Evolutionary conservation across 352 stramenopile species (phyloP).

Genomic region (Pythium rishiriense): DNA sequence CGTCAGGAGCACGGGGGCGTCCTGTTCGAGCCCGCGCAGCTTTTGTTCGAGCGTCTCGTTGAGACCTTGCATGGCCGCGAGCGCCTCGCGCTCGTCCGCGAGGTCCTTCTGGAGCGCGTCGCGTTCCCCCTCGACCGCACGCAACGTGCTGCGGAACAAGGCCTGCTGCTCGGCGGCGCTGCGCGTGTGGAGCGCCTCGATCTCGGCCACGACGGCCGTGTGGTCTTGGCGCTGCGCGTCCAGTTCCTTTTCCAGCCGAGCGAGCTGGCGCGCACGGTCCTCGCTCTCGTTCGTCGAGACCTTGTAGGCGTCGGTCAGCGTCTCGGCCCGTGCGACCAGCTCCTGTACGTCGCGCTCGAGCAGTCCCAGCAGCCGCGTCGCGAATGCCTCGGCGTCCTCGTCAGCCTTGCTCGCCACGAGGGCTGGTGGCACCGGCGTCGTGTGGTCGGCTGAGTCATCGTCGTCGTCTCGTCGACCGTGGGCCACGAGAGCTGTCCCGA

Average conservation of each 20-base stretch:
- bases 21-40: slow-evolving; percentile 38
- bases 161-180: slow-evolving; percentile 42
- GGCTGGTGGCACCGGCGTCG: neutral
- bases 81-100: slow-evolving; percentile 23
- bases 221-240: slow-evolving; percentile 38
- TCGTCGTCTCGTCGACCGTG: neutral
- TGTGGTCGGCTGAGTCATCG: neutral
- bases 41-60: slow-evolving; percentile 33
- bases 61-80: slow-evolving; percentile 17
- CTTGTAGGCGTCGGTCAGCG: slow-evolving; percentile 27
- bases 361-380: neutral
- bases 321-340: slow-evolving; percentile 3
- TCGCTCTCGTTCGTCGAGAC: slow-evolving; percentile 14
- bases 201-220: slow-evolving; percentile 36
- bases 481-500: neutral
- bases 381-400: neutral
- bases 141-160: slow-evolving; percentile 32
- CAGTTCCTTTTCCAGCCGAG: slow-evolving; percentile 35
- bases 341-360: slow-evolving; percentile 18
- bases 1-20: slow-evolving; percentile 45
- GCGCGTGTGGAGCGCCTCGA: slow-evolving; percentile 43
- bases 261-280: slow-evolving; percentile 28
- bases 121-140: slow-evolving; percentile 47
- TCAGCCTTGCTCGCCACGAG: neutral
- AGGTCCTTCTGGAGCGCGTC: slow-evolving; percentile 32